A percentile compares a stretch with the other conserved stretches of the same genome.
Evolutionary conservation across 257 asterid genomes (phyloP).

Genomic region (Gentiana straminea): DNA sequence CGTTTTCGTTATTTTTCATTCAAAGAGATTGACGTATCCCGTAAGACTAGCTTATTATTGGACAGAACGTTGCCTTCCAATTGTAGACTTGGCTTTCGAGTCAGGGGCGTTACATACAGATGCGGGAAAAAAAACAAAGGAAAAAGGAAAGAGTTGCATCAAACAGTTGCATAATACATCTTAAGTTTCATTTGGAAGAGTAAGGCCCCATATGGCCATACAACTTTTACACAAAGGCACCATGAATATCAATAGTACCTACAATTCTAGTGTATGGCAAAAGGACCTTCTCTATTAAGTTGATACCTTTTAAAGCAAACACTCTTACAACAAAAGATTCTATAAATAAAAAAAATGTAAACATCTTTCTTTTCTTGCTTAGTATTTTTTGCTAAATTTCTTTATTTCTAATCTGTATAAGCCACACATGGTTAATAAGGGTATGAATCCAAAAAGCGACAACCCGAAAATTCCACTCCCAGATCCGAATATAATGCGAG

Average conservation of each 20-base stretch:
- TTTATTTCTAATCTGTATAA: constrained; percentile 5
- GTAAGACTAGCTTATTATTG: not conserved
- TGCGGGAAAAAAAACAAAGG: too few relatives aligned
- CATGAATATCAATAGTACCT: too few relatives aligned
- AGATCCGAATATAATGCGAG: constrained; percentile 9
- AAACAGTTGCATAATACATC: too few relatives aligned
- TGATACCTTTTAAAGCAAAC: too few relatives aligned
- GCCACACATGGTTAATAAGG: constrained; percentile 9
- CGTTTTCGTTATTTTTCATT: too few relatives aligned
- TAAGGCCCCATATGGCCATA: not conserved
- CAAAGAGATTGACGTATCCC: too few relatives aligned
- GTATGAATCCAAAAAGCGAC: constrained; percentile 15
- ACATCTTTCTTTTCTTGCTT: constrained; percentile 14
- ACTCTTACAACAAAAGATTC: constrained; percentile 3
- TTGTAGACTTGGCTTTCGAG: too few relatives aligned
- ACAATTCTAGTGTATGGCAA: too few relatives aligned
- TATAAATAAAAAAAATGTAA: not conserved
- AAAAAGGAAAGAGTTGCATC: not conserved
- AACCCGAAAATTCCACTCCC: constrained; percentile 4
- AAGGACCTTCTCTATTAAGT: too few relatives aligned
- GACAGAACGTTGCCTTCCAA: not conserved
- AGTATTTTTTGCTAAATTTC: constrained; percentile 1
- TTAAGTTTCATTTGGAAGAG: too few relatives aligned
- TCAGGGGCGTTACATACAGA: too few relatives aligned
- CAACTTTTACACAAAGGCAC: too few relatives aligned